A percentile compares a stretch with the other conserved stretches of the same genome.
phyloP scores from a whole-genome alignment of 2,329 filamentous ascomycete species.

The Xylariaceae sp. region DNA sequence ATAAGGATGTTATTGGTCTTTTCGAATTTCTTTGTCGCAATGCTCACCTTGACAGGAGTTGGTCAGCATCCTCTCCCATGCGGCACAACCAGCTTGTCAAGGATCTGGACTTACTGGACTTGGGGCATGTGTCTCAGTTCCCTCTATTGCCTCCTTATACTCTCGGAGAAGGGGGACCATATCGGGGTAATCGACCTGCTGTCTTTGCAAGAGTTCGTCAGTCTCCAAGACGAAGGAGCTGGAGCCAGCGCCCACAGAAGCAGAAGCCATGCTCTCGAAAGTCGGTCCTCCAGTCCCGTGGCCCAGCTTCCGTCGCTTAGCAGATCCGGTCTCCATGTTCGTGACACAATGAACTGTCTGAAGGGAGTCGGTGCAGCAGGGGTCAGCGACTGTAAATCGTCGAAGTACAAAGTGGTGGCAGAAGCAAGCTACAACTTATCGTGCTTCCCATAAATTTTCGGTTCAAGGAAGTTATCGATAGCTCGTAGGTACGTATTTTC shows the following conservation, averaged over 20 bases:
- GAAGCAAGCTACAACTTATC: constrained; percentile 4
- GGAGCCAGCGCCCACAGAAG: constrained; percentile 35
- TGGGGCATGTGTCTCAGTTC: constrained; percentile 44
- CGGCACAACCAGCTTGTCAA: not conserved
- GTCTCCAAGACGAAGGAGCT: constrained; percentile 57
- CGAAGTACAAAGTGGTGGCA: not conserved
- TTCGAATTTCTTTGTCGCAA: constrained; percentile 65
- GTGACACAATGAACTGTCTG: not conserved
- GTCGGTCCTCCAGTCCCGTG: constrained; percentile 32
- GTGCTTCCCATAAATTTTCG: constrained; percentile 17
- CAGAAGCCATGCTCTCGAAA: constrained; percentile 35
- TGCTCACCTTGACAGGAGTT: constrained; percentile 49
- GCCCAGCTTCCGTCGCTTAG: constrained; percentile 46
- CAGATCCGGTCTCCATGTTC: constrained; percentile 40
- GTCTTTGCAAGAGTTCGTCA: constrained; percentile 48
- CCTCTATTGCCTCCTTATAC: constrained; percentile 50
- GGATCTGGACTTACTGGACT: constrained; percentile 39
- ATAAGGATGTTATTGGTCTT: constrained; percentile 65
- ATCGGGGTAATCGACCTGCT: too few species aligned
- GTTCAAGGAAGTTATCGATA: constrained; percentile 13
- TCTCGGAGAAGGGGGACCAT: constrained; percentile 35
- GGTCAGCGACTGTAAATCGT: too few species aligned
- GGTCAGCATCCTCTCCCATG: constrained; percentile 2
- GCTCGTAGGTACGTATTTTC: not conserved
- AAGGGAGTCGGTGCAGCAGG: too few species aligned